Evolutionary conservation across 495 filamentous ascomycete species (phyloP).

Genomic region (Arthonia radiata): DNA sequence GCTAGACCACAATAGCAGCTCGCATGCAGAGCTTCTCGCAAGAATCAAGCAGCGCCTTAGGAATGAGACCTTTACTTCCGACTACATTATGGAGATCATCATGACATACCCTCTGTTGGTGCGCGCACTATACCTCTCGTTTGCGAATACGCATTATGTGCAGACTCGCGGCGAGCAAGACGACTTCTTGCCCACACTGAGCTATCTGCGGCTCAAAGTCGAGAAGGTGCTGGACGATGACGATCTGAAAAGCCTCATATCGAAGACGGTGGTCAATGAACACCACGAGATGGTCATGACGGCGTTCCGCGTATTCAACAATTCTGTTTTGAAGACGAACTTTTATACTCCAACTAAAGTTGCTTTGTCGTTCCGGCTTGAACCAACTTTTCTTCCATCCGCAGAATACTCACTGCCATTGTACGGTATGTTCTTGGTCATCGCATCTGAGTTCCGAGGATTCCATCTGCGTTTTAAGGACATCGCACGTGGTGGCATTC

Average conservation of each 20-base stretch:
- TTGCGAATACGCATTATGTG: conserved; percentile 75
- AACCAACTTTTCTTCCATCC: conserved; percentile 68
- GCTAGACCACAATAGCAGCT: conserved; percentile 53
- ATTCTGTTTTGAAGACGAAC: conserved; percentile 80
- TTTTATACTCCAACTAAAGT: conserved; percentile 99
- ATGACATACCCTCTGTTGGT: conserved; percentile 71
- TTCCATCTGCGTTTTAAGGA: conserved; percentile 97
- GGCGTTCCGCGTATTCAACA: conserved; percentile 90
- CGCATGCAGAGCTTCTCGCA: conserved; percentile 71
- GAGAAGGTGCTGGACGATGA: conserved; percentile 54
- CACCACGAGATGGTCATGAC: conserved; percentile 96
- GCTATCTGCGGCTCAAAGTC: conserved; percentile 44
- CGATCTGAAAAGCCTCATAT: conserved; percentile 58
- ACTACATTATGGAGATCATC: conserved; percentile 95
- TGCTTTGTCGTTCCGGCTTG: conserved; percentile 82
- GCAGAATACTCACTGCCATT: conserved; percentile 83
- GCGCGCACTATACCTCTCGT: conserved; percentile 69
- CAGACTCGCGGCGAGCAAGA: conserved; percentile 55
- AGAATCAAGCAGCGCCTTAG: conserved; percentile 91
- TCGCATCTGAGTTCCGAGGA: conserved; percentile 85
- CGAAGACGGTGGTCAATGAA: conserved; percentile 62
- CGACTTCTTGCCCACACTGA: conserved; percentile 60
- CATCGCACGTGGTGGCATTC: conserved; percentile 88
- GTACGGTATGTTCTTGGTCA: conserved; percentile 96
- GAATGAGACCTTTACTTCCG: conserved; percentile 89